Base-by-base conservation (phyloP, 768 basidiomycete species). In the Kwoniella dendrophila region DNA sequence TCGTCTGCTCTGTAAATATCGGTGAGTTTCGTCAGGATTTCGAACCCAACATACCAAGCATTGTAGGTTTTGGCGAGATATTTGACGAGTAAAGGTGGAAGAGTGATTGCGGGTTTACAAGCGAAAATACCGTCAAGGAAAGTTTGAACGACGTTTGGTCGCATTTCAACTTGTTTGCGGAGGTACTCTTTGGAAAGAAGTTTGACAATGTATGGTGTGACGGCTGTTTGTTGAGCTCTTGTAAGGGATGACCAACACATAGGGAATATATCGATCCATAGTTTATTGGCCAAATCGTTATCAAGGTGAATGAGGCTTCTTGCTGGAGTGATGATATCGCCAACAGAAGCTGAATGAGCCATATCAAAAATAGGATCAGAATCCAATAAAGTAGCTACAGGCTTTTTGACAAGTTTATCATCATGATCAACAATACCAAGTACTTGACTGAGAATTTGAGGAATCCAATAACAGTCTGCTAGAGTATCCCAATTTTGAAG, bases 1-100 rank as follows among this genome's bases (percentile, higher is more conserved):
- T 85, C 82, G 63, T 96, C 91, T 44, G 92, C 90, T 50, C 88
- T 86, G 29, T 87, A 83, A 51, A 86, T 81, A 36, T 92, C 90
- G 63, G 93, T 81, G n/a, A 90, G 88, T 29, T 83, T 81, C 66
- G 87, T 87, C 3, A 99, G 84, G 32, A 95, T 86, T 76, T 97
- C 94, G 59, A 95, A 80, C 3, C 87, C 86, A 49, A 88, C 85
- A 76, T 96, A 90, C 94, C 95, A 98, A n/a, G 90, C 90, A 38
- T 91, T 88, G 78, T 90, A 99, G 0, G 91, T 91, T 80, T 97
- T 96, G 18, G 90, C 92, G 33, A 98, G 86, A 76, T 93, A 99
- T 76, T 97, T 97, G 69, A 97, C 84, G 34, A 99, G 86, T 71
- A 95, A 90, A 11, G 96, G 94, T 7, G 96, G 96, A 2, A 99